These are phyloP conservation scores for Colletotrichum sp. DNA, from an alignment of 2,329 filamentous ascomycete species.

Conservation along the genomic window DNA sequence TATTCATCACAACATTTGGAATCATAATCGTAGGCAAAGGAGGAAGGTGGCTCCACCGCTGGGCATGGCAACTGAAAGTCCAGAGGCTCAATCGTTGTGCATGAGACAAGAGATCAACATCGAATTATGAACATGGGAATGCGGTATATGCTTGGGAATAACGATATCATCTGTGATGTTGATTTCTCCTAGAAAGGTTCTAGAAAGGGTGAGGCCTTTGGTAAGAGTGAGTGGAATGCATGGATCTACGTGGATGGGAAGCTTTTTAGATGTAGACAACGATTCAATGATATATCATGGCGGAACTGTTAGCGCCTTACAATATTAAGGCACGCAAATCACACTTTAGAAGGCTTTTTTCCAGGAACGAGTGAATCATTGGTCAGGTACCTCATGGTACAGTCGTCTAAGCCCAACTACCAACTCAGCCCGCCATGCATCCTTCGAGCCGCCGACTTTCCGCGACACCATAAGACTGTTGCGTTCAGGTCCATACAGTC, in stretches of 20 bases:
- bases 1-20: neutral
- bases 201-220: no score
- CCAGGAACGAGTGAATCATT: neutral
- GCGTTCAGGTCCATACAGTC: neutral
- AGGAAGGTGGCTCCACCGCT: neutral
- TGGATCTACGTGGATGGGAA: no score
- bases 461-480: neutral
- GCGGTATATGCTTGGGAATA: neutral
- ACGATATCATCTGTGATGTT: no score
- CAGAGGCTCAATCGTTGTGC: neutral
- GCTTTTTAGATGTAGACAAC: no score
- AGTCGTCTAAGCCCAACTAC: neutral
- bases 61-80: neutral
- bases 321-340: neutral
- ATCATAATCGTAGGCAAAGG: neutral
- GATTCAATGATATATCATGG: no score
- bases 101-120: neutral
- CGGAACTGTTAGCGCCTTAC: no score
- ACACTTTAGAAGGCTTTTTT: rapidly evolving
- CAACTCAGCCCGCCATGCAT: neutral
- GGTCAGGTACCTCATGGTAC: neutral
- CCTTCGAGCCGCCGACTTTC: neutral
- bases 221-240: no score
- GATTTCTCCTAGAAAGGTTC: no score
- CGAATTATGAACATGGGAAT: neutral